Percentiles rank a stretch among this genome's conserved stretches.
phyloP scores from a whole-genome alignment of 2,329 filamentous ascomycete species.

The Corinectria fuckeliana region DNA sequence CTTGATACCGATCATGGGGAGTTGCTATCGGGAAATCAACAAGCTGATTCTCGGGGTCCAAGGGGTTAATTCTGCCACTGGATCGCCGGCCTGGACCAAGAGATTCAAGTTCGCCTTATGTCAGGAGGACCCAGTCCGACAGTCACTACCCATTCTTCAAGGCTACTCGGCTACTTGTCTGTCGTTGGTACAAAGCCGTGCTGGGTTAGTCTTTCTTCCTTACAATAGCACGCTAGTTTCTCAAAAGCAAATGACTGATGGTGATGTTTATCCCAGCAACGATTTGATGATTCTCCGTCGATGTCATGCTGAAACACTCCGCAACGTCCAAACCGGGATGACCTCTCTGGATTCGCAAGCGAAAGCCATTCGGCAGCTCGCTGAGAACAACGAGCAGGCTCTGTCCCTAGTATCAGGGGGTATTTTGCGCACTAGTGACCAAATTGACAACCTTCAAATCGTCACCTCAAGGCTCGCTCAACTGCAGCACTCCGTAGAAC shows the following conservation, averaged over 20 bases:
- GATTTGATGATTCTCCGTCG: background rate
- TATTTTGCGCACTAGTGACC: background rate
- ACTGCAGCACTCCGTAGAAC: background rate
- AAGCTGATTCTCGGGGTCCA: too few relatives aligned
- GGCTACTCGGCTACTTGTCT: too few relatives aligned
- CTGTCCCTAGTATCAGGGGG: background rate
- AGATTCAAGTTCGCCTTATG: too few relatives aligned
- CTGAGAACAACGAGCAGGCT: background rate
- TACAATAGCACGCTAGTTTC: too few relatives aligned
- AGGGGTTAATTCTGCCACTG: too few relatives aligned
- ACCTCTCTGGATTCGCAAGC: background rate
- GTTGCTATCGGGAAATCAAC: too few relatives aligned
- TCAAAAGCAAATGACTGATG: too few relatives aligned
- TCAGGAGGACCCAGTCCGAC: too few relatives aligned
- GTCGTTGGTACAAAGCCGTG: too few relatives aligned
- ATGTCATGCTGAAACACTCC: background rate
- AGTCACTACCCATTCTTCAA: too few relatives aligned
- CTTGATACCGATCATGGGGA: background rate
- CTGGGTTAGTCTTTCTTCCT: too few relatives aligned
- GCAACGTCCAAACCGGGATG: background rate
- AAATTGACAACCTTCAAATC: background rate
- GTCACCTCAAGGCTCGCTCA: background rate
- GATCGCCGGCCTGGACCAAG: too few relatives aligned
- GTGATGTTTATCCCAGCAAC: background rate
- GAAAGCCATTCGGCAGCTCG: background rate